Evolutionary conservation across 2,329 filamentous ascomycete genomes (phyloP).

Genomic region (Chrysoporthe cubensis): DNA sequence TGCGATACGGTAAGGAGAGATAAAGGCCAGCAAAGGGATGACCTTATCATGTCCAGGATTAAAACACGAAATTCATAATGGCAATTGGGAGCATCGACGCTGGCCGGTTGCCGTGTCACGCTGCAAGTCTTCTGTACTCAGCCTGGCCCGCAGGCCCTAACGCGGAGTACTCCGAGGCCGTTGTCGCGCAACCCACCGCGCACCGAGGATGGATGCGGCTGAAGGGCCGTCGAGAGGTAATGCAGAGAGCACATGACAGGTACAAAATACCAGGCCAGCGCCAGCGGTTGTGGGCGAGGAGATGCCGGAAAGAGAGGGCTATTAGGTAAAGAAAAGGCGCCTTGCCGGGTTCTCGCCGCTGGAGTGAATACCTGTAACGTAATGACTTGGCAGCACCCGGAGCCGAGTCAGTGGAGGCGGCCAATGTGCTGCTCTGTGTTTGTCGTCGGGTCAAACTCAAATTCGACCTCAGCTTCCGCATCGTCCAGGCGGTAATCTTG

Average conservation of each 20-base stretch:
- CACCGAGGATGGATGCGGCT: constrained; percentile 24
- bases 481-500: too few relatives aligned
- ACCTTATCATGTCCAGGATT: constrained; percentile 41
- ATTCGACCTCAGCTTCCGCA: constrained; percentile 3
- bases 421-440: constrained; percentile 28
- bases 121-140: constrained; percentile 20
- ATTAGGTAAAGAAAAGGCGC: constrained; percentile 55
- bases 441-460: constrained; percentile 20
- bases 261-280: constrained; percentile 24
- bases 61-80: constrained; percentile 43
- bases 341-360: constrained; percentile 36
- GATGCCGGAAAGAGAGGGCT: constrained; percentile 34
- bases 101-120: constrained; percentile 10
- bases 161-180: constrained; percentile 23
- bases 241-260: constrained; percentile 25
- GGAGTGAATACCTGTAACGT: constrained; percentile 51
- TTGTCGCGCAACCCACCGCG: constrained; percentile 5
- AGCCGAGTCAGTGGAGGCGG: constrained; percentile 37
- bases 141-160: constrained; percentile 20
- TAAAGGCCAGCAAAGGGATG: constrained; percentile 32
- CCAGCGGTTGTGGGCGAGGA: constrained; percentile 22
- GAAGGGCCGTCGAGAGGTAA: constrained; percentile 23
- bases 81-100: constrained; percentile 32
- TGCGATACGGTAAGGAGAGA: constrained; percentile 16
- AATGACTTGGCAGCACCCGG: constrained; percentile 42